phyloP scores from a whole-genome alignment of 176 grass and related monocot genomes.

The Phoenix dactylifera region DNA sequence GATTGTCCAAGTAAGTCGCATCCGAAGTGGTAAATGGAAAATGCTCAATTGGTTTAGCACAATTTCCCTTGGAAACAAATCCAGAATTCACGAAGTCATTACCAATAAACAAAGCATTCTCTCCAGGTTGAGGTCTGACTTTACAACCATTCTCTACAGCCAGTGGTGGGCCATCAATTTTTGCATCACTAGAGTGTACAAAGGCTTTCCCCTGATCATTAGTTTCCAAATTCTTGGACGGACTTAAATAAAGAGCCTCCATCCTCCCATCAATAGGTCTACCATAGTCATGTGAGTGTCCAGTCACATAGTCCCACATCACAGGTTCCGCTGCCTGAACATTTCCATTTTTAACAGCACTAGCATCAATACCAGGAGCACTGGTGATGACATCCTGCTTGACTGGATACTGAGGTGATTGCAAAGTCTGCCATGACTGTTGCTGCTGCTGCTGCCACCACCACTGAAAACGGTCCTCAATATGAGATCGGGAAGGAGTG shows the following conservation, averaged over 20 bases:
- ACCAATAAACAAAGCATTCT: conserved; percentile 35
- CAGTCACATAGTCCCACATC: conserved; percentile 39
- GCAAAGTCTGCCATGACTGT: conserved; percentile 35
- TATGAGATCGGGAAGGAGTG: conserved; percentile 21
- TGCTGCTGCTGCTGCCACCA: conserved; percentile 41
- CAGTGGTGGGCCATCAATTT: conserved; percentile 30
- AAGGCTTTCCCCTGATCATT: conserved; percentile 31
- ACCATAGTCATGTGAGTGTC: conserved; percentile 34
- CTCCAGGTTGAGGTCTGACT: conserved; percentile 54
- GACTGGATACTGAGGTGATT: conserved; percentile 22
- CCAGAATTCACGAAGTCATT: conserved; percentile 28
- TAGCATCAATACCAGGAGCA: conserved; percentile 19
- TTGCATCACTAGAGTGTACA: conserved; percentile 14
- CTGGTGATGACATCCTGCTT: conserved; percentile 17
- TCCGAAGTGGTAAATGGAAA: conserved; percentile 16
- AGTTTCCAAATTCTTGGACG: conserved; percentile 41
- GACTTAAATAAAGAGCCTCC: conserved; percentile 55
- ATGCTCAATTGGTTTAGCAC: conserved; percentile 31
- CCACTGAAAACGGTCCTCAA: conserved; percentile 32
- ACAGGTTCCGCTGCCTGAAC: conserved; percentile 21
- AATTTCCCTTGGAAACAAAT: conserved; percentile 38
- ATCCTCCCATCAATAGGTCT: conserved; percentile 45
- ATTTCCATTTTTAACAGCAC: conserved; percentile 41
- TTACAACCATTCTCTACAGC: conserved; percentile 22
- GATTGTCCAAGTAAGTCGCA: conserved; percentile 15